Base-by-base conservation (phyloP, 1,139 yeast genomes). In the Hanseniaspora sp. region DNA sequence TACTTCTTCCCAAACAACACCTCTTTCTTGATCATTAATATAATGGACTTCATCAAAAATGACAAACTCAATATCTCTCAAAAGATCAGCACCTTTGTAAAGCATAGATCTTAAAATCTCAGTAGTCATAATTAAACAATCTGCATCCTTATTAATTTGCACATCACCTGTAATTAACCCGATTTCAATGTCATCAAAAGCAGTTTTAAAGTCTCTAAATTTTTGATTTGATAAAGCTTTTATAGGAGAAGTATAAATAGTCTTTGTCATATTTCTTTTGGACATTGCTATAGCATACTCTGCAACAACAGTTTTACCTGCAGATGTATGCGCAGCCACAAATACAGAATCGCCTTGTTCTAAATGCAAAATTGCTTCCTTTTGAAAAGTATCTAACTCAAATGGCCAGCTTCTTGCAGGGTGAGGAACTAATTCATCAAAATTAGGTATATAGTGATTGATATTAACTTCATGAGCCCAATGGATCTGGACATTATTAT, bases 1-100 rank as follows among this genome's bases (percentile, higher is more conserved):
- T 8, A 94, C 95, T 68, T 92, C 99, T 70, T 92, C 99, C 99
- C 99, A 92, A 7, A 92, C 99, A 37, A 92, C 98, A 65, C 99
- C 99, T 67, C 99, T 79, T 64, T 88, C 96, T 56, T 86, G 85
- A 71, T 92, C 99, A 64, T 92, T 88, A 64, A 92, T 95, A 66
- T 92, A 92, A 69, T 92, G 99, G 3, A 92, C 97, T 68, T 92
- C 99, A 70, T 92, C 99, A 65, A 92, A 92, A 46, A 92, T 86
- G 29, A 92, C 96, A 76, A 92, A 92, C 59, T 92, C 97, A 30
- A 94, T 97, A 69, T 92, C 99, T 67, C 98, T 77, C 66, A 92
- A 88, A 54, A 92, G 73, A 68, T 92, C 98, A 0, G 97, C 95
- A 55, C 98, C 99, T 64, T 96, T 76, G 65, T 92, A 92, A 48